phyloP scores from a whole-genome alignment of 2,329 filamentous ascomycete species.

The Sporothrix mexicana region DNA sequence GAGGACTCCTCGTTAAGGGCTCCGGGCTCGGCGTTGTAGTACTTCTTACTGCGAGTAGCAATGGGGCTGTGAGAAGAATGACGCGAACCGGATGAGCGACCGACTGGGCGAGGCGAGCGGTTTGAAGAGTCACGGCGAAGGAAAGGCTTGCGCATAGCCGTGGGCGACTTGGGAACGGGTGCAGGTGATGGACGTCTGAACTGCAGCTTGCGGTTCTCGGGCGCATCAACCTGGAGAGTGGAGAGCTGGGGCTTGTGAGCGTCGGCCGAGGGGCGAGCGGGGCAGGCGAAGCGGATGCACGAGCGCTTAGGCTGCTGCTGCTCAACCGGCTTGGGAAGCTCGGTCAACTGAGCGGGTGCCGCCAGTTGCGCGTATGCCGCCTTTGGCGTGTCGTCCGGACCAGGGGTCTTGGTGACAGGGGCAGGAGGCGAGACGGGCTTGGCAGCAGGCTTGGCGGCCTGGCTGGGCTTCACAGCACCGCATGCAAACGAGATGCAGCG shows the following conservation, averaged over 20 bases:
- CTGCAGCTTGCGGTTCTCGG: slow-evolving; percentile 36
- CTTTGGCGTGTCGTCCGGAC: slow-evolving; percentile 31
- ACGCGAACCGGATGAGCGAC: slow-evolving; percentile 45
- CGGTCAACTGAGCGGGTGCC: slow-evolving; percentile 45
- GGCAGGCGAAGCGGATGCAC: slow-evolving; percentile 78
- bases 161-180: slow-evolving; percentile 44
- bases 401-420: slow-evolving; percentile 34
- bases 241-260: slow-evolving; percentile 44
- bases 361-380: slow-evolving; percentile 31
- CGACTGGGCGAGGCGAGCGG: slow-evolving; percentile 34
- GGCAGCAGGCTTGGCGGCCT: slow-evolving; percentile 39
- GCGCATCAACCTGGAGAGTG: slow-evolving; percentile 33
- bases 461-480: slow-evolving; percentile 61
- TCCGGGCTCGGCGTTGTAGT: slow-evolving; percentile 56
- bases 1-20: slow-evolving; percentile 62
- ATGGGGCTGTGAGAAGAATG: slow-evolving; percentile 49
- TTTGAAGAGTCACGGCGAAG: slow-evolving; percentile 32
- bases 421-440: slow-evolving; percentile 44
- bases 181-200: slow-evolving; percentile 37
- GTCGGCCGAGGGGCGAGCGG: slow-evolving; percentile 57
- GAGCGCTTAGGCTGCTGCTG: slow-evolving; percentile 54
- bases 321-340: slow-evolving; percentile 45
- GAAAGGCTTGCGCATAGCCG: slow-evolving; percentile 41
- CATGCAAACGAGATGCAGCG: slow-evolving; percentile 94
- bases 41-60: slow-evolving; percentile 51